These are phyloP conservation scores for Croton setiger DNA, from an alignment of 441 rosid genomes.

Conservation along the genomic window DNA sequence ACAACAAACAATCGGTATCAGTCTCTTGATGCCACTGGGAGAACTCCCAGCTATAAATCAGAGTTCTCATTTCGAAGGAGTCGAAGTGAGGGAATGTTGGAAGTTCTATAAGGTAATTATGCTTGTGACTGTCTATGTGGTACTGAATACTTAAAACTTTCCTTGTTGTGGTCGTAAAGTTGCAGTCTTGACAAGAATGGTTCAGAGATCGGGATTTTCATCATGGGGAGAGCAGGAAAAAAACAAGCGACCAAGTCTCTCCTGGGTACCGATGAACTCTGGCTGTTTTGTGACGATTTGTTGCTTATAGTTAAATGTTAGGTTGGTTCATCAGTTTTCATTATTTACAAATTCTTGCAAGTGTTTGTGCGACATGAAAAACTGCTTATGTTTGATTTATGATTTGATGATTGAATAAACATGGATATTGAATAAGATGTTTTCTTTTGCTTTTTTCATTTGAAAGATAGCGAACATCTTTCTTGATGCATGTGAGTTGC, in stretches of 20 bases:
- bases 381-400: background rate
- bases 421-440: background rate
- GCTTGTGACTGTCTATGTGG: background rate
- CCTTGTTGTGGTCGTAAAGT: background rate
- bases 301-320: background rate
- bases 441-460: background rate
- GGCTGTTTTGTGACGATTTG: background rate
- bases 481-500: background rate
- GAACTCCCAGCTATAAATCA: slow-evolving; percentile 35
- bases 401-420: background rate
- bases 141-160: slow-evolving; percentile 6
- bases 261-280: background rate
- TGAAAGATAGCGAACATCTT: slow-evolving; percentile 17
- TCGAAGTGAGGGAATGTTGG: slow-evolving; percentile 67
- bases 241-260: background rate
- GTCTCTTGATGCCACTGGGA: slow-evolving; percentile 40
- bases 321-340: background rate
- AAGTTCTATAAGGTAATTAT: slow-evolving; percentile 31
- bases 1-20: slow-evolving; percentile 31
- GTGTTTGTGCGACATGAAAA: background rate
- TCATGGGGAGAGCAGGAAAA: background rate
- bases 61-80: slow-evolving; percentile 56
- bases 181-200: background rate
- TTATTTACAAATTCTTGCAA: background rate
- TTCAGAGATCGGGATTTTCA: background rate